Base-by-base conservation (phyloP, 805 yeast species). In the Cyberlindnera galapagoensis region DNA sequence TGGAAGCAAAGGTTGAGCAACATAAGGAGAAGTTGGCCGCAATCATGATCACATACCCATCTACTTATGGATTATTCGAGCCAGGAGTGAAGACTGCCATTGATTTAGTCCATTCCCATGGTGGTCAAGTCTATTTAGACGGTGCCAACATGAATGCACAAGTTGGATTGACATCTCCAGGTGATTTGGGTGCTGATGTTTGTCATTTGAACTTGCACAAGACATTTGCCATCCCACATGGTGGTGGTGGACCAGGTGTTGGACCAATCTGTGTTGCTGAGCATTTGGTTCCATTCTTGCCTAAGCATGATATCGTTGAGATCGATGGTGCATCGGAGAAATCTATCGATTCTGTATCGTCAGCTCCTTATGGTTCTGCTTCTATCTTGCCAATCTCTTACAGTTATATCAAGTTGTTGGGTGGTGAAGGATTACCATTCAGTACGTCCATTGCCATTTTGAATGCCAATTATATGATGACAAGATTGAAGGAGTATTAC, bases 131-230 rank as follows among this genome's bases (percentile, higher is more conserved):
- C 14, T 92, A 92, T 62, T 67, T 90, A 63, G 98, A 92, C 61
- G 98, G 98, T 57, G 98, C 98, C 35, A 92, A 92, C 63, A 92
- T 92, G 98, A 92, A 92, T 57, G 98, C 98, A 0, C 98, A 92
- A 63, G 95, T 92, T 30, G 98, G 98, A 10, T 69, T 92, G 39
- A 90, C 97, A 0, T 83, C 95, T 6, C 97, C 98, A 8, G 98
- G 97, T 37, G 97, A 87, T 54, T 65, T 92, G 47, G 97, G 97
- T 33, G 97, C 97, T 9, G 98, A 92, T 62, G 97, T 92, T 25
- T 92, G 98, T 59, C 98, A 92, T 53, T 71, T 92, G 65, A 92
- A 92, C 59, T 69, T 92, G 55, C 98, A 92, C 68, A 92, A 92
- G 65, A 92, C 98, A 1, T 92, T 92, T 67, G 87, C 97, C 28